Percentiles rank a stretch among this genome's conserved stretches.
Evolutionary conservation across 2,329 filamentous ascomycete species (phyloP).

Genomic region (Phyllosticta citriasiana): DNA sequence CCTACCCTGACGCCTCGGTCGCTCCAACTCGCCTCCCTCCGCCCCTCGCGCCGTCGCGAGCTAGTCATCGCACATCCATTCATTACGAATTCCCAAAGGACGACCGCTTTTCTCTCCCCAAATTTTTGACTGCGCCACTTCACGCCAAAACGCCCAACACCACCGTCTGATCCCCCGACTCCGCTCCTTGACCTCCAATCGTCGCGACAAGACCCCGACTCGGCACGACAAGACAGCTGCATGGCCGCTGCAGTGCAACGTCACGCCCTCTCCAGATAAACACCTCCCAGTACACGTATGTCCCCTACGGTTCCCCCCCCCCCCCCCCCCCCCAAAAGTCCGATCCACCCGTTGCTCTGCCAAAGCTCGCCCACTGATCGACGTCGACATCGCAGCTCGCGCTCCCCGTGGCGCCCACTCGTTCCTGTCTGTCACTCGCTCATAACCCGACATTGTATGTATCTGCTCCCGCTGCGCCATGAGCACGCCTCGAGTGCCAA

Average conservation of each 20-base stretch:
- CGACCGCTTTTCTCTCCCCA: conserved; percentile 3
- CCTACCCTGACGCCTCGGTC: neutral
- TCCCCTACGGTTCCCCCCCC: conserved; percentile 2
- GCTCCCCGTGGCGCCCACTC: neutral
- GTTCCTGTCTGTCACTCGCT: neutral
- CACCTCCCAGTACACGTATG: conserved; percentile 5
- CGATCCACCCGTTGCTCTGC: neutral
- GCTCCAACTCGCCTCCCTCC: neutral
- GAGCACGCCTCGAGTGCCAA: neutral
- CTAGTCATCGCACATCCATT: conserved; percentile 5
- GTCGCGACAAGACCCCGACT: neutral
- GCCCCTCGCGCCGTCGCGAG: neutral
- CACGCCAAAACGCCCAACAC: conserved; percentile 4
- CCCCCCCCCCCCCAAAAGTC: no score
- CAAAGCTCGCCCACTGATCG: neutral
- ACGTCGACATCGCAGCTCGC: neutral
- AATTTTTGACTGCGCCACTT: conserved; percentile 12
- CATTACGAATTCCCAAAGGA: conserved; percentile 6
- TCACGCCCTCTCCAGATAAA: conserved; percentile 9
- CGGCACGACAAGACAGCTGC: neutral
- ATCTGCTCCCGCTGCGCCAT: neutral
- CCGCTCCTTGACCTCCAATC: conserved; percentile 6
- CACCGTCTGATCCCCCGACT: conserved; percentile 3
- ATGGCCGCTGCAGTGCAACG: conserved; percentile 11
- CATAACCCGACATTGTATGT: neutral